Evolutionary conservation across 2,329 filamentous ascomycete species (phyloP), one percentile per base, ranked within the genome.

Genomic region (Coniosporium tulheliwenetii): DNA sequence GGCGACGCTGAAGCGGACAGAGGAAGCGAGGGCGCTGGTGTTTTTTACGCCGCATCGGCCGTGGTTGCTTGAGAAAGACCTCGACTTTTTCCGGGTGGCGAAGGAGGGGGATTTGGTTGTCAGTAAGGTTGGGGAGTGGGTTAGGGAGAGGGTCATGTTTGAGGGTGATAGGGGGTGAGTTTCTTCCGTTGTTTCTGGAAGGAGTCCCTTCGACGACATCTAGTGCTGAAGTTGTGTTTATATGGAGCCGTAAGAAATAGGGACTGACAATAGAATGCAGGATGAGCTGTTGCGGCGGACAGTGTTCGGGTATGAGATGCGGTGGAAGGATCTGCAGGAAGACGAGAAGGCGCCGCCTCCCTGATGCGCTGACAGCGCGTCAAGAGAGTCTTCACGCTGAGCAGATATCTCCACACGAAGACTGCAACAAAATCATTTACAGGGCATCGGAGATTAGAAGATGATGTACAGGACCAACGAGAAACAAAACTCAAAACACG

Each of bases 41-140:
- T 93, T 95, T 59, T 96, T 95, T 64, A 93, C 87, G 0, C 87
- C 85, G 14, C 94, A 96, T 62, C 71, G 91, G 46, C 87, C 89
- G 1, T 95, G 87, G 87, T 66, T 95, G 54, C 69, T 82, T 51
- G 73, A 86, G 46, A 82, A 85, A 59, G 91, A 94, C 53, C 67
- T 93, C 56, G 74, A 72, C 3, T 95, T 95, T 64, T 95, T 95
- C 55, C 81, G 86, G 38, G 54, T 86, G 43, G 83, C 80, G 4
- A 67, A 74, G 44, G 72, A 74, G 39, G 70, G 67, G 38, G 86
- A 85, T 0, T 82, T 95, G 45, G 61, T 62, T 12, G 86, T 94
- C 2, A 78, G 79, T 47, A 85, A 89, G 65, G 70, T 93, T 30
- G 66, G 87, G 38, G 85, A 95, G 61, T 75, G 79, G 58, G 74